Base-by-base conservation (phyloP, 441 rosid genomes). In the Mallotus repandus region DNA sequence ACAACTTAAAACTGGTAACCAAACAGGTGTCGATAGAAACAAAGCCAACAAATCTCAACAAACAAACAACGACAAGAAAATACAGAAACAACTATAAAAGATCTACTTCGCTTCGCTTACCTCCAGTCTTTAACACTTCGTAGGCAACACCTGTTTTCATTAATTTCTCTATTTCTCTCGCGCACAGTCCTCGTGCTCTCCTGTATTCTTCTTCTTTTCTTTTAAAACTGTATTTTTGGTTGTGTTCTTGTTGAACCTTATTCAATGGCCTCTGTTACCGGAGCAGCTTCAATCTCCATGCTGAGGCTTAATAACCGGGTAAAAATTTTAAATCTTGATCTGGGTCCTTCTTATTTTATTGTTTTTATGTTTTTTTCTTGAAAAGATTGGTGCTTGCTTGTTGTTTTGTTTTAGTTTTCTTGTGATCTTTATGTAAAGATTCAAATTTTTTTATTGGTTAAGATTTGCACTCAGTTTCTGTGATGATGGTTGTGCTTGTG, bases 251-350 rank as follows among this genome's bases (percentile, higher is more conserved):
- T 14, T 62, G 57, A 58, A 43, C 52, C 32, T 46, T 9, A 56
- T 74, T 63, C 6, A 9, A 88, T 88, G 92, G 89, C 90, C 65
- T 85, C 92, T 15, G 50, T 41, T 60, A 68, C 87, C 7, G 84
- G 81, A 64, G 55, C 80, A 68, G 85, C 84, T 70, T 86, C 84
- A 8, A 52, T 80, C 49, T 66, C 82, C 76, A 64, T 82, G 53
- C 76, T 86, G 69, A 84, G 63, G 77, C 84, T 38, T 55, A 66
- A 4, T 38, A 22, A 78, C 50, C 79, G 73, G 86, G 79, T 80
- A 43, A 59, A 19, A 10, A 4, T 9, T 16, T 11, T 22, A 29
- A 41, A 11, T 14, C 15, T 63, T 63, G n/a, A 38, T 68, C 68
- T 76, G 7, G 38, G n/a, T 65, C 2, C 59, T 52, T 57, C 9